Evolutionary conservation across 2,329 filamentous ascomycete species (phyloP).

Genomic region (Xylariaceae sp.): DNA sequence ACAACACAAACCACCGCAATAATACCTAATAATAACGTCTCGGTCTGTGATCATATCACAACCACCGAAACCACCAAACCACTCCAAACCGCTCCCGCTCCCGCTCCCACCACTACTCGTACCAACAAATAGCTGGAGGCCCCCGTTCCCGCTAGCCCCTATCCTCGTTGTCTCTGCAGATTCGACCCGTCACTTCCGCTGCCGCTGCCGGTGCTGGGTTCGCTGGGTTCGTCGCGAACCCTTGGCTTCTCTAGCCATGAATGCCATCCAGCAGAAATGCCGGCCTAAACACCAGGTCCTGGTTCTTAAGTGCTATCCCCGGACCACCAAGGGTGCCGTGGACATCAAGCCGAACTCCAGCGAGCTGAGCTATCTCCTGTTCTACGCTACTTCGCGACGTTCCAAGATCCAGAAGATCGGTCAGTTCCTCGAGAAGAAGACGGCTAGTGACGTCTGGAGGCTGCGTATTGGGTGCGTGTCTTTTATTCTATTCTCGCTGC

Average conservation of each 20-base stretch:
- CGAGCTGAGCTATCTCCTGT: constrained; percentile 93
- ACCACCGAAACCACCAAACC: neutral
- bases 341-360: constrained; percentile 95
- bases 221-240: constrained; percentile 17
- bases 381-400: constrained; percentile 89
- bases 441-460: constrained; percentile 84
- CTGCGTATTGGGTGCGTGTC: constrained; percentile 69
- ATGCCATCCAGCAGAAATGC: constrained; percentile 61
- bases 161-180: constrained; percentile 4
- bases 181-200: constrained; percentile 5
- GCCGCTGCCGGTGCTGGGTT: neutral
- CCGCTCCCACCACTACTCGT: constrained; percentile 2
- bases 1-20: neutral
- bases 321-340: constrained; percentile 82
- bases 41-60: neutral
- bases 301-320: constrained; percentile 93
- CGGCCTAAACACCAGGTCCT: constrained; percentile 96
- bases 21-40: neutral
- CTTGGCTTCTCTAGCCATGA: constrained; percentile 43
- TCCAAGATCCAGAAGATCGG: constrained; percentile 97
- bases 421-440: constrained; percentile 90
- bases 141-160: neutral
- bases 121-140: too few species aligned
- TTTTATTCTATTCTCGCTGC: neutral
- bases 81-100: neutral